phyloP scores from a whole-genome alignment of 768 basidiomycete species.

The Tricholoma hemisulphureum region DNA sequence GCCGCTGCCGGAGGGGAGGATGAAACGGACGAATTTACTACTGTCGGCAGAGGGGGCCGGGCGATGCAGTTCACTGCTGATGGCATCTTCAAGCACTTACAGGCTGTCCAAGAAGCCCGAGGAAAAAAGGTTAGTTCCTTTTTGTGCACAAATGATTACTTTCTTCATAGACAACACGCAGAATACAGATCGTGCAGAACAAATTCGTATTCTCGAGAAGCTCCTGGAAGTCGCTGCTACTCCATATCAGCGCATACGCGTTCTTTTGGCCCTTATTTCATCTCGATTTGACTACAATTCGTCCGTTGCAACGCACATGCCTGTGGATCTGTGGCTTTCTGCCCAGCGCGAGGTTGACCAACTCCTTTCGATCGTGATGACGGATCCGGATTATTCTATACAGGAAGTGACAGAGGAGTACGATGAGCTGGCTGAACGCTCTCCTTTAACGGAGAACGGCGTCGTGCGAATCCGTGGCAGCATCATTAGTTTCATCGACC shows the following conservation, averaged over 20 bases:
- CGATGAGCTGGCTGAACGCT: constrained; percentile 83
- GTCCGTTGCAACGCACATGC: constrained; percentile 83
- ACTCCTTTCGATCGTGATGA: constrained; percentile 74
- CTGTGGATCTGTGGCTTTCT: constrained; percentile 84
- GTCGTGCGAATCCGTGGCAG: constrained; percentile 89
- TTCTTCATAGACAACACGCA: constrained; percentile 30
- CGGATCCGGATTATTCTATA: constrained; percentile 74
- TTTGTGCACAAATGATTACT: not conserved
- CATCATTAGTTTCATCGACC: constrained; percentile 94
- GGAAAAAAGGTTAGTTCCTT: constrained; percentile 84
- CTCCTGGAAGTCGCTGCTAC: constrained; percentile 83
- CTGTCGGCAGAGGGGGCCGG: constrained; percentile 90
- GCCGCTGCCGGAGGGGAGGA: constrained; percentile 37
- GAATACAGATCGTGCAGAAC: constrained; percentile 96
- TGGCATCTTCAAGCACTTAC: constrained; percentile 88
- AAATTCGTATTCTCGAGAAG: constrained; percentile 87
- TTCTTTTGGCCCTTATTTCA: constrained; percentile 89
- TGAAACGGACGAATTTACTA: constrained; percentile 73
- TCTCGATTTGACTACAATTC: constrained; percentile 97
- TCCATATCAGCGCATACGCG: constrained; percentile 90
- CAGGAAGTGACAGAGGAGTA: constrained; percentile 89
- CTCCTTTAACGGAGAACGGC: constrained; percentile 69
- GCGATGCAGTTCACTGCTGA: constrained; percentile 79
- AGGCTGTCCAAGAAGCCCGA: constrained; percentile 88
- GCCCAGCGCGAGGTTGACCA: constrained; percentile 89